Evolutionary conservation across 805 yeast species (phyloP).

Genomic region (Blastobotrys peoriensis): DNA sequence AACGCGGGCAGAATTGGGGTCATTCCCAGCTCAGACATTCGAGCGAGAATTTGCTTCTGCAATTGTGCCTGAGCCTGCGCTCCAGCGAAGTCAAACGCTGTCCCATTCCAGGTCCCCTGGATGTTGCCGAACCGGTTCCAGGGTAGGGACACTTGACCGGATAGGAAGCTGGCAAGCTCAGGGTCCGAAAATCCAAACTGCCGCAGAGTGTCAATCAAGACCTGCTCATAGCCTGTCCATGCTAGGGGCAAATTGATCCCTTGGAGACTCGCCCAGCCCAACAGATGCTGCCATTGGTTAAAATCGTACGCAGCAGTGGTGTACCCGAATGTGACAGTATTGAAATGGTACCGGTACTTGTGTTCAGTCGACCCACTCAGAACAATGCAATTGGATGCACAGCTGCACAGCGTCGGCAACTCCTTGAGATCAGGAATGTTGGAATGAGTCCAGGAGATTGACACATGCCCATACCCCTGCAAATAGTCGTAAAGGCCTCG

Average conservation of each 20-base stretch:
- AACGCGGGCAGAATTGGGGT: conserved; percentile 16
- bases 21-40: conserved; percentile 16
- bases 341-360: conserved; percentile 13
- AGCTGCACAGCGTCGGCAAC: conserved; percentile 6
- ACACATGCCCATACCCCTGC: conserved; percentile 10
- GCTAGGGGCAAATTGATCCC: conserved; percentile 13
- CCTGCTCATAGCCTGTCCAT: conserved; percentile 15
- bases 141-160: conserved; percentile 12
- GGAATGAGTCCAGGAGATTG: conserved; percentile 10
- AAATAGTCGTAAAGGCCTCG: conserved; percentile 11
- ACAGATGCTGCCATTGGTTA: conserved; percentile 15
- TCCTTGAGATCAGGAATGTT: conserved; percentile 5
- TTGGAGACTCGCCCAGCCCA: conserved; percentile 14
- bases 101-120: conserved; percentile 15
- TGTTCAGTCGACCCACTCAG: conserved; percentile 9
- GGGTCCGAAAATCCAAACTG: conserved; percentile 9
- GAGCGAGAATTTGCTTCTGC: conserved; percentile 6
- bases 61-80: conserved; percentile 7
- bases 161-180: conserved; percentile 9
- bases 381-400: conserved; percentile 1
- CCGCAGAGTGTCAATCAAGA: conserved; percentile 9
- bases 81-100: conserved; percentile 6
- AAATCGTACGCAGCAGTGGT: conserved; percentile 14
- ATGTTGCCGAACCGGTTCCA: conserved; percentile 17
- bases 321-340: conserved; percentile 16